Conservation (phyloP, 148 eudicot species). For the Nepenthes mirabilis region DNA sequence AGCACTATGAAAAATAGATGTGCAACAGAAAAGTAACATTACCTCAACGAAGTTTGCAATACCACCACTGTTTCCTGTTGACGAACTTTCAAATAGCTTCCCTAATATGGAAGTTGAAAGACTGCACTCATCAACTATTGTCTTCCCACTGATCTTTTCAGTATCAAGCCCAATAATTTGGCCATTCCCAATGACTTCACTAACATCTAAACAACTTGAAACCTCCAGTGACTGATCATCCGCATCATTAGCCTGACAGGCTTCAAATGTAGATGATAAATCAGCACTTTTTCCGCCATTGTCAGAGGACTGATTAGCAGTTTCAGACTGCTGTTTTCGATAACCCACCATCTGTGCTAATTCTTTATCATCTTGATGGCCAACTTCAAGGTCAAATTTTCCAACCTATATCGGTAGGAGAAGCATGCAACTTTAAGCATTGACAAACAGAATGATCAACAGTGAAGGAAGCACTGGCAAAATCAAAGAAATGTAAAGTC, state of each 20-base stretch:
- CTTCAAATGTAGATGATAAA: constrained; percentile 15
- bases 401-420: constrained; percentile 27
- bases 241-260: constrained; percentile 11
- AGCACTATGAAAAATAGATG: not conserved
- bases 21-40: constrained; percentile 8
- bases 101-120: constrained; percentile 53
- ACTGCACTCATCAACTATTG: constrained; percentile 26
- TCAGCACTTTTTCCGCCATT: constrained; percentile 16
- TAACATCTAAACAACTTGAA: constrained; percentile 26
- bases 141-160: constrained; percentile 23
- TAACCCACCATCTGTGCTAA: constrained; percentile 14
- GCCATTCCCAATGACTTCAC: constrained; percentile 27
- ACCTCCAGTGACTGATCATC: constrained; percentile 10
- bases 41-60: constrained; percentile 40
- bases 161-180: constrained; percentile 25
- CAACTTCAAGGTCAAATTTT: constrained; percentile 25
- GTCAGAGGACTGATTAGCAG: constrained; percentile 10
- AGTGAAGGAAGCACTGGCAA: too few relatives aligned
- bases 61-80: constrained; percentile 18
- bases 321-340: constrained; percentile 16
- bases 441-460: too few relatives aligned
- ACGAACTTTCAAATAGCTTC: constrained; percentile 56
- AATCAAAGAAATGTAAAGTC: too few relatives aligned
- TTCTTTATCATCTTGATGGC: constrained; percentile 21
- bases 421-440: not conserved